These are phyloP conservation scores for Ogataea naganishii DNA, from an alignment of 805 yeast species.

Conservation along the genomic window DNA sequence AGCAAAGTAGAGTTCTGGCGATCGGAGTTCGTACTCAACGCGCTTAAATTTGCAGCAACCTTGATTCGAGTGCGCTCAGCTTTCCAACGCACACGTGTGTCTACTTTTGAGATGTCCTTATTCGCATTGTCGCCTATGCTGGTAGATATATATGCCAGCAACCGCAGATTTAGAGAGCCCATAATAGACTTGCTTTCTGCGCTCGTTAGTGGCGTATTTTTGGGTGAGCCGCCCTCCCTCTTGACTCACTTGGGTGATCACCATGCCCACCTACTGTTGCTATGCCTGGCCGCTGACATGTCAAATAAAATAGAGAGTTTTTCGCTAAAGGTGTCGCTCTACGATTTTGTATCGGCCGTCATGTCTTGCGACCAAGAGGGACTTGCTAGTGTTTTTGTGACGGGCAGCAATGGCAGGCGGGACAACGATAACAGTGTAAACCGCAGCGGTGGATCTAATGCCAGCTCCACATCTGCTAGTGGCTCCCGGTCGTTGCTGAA, in stretches of 20 bases:
- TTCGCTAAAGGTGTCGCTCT: constrained; percentile 43
- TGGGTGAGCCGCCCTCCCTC: constrained; percentile 61
- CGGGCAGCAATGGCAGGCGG: constrained; percentile 44
- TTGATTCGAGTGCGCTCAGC: constrained; percentile 50
- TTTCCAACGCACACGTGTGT: constrained; percentile 36
- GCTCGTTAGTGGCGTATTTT: constrained; percentile 49
- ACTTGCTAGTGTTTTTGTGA: constrained; percentile 57
- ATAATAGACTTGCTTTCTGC: constrained; percentile 50
- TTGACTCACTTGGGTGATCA: constrained; percentile 72
- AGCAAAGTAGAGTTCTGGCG: too few species aligned
- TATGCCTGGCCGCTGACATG: constrained; percentile 54
- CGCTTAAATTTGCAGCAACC: constrained; percentile 47
- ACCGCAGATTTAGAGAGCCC: constrained; percentile 35
- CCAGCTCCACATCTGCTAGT: too few species aligned
- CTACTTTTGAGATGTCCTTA: constrained; percentile 55
- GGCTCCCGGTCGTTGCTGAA: constrained; percentile 38
- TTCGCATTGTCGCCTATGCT: constrained; percentile 49
- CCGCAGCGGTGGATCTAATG: too few species aligned
- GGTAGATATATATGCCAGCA: constrained; percentile 47
- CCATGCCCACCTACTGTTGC: constrained; percentile 49
- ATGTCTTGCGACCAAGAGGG: constrained; percentile 74
- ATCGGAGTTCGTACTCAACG: constrained; percentile 37
- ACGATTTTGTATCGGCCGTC: constrained; percentile 58
- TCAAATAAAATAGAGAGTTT: constrained; percentile 45
- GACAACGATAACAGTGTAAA: too few species aligned